Base-by-base conservation (phyloP, 179 eudicot genomes). In the Heliamphora pulchella region DNA sequence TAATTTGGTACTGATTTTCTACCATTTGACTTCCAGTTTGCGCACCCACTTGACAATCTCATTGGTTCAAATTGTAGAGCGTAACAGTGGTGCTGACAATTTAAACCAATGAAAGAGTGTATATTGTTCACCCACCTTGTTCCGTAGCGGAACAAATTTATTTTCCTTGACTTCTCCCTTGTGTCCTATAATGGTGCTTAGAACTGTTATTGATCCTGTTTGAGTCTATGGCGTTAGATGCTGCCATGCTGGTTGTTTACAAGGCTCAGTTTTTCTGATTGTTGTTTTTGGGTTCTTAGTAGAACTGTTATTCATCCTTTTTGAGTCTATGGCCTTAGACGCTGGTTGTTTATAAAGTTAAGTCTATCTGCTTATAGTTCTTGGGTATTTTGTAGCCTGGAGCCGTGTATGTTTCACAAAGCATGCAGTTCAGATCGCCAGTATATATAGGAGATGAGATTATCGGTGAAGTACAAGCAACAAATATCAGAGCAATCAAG, bases 401-500 rank as follows among this genome's bases (percentile, higher is more conserved):
- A 81, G 97, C 84, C 15, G 83, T 91, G 4, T 93, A 93, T 79
- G 88, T 85, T 78, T 87, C 91, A 57, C 97, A 93, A 72, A 91
- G 85, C 67, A 71, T 93, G 86, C 88, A 89, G 4, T 93, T 93
- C 84, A 90, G 76, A 81, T 80, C 78, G 50, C 97, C 96, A 20
- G 86, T 88, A 14, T 88, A 86, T 78, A 77, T 89, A 9, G 97
- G 90, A 57, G 96, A 90, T 64, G 87, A 88, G 81, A 84, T 90
- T 74, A 70, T 78, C 17, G 96, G 90, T 50, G 89, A 86, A 80
- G 88, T 93, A 22, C 78, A 88, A 80, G 90, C 92, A 72, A 83
- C 59, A 43, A 81, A 50, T 77, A 77, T 90, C 46, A 84, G 85
- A 73, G 78, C 81, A 70, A 79, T 88, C 68, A 88, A 85, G 84